Conservation (phyloP, 208 protist species). For the Trypanosoma congolense region DNA sequence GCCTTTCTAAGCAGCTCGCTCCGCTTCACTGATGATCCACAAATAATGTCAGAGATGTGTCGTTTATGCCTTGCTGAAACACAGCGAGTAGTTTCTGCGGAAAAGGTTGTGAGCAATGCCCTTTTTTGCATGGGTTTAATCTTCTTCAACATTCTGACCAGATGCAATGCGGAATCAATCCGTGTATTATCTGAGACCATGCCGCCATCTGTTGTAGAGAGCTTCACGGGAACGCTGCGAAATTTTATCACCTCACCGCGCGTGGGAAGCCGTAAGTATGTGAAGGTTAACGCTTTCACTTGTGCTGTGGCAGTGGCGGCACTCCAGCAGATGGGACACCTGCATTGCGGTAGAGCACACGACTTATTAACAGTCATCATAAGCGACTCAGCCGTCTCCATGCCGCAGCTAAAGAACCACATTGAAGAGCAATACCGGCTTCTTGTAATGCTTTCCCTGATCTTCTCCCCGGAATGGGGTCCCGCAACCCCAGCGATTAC, state of each 20-base stretch:
- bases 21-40: slow-evolving; percentile 3
- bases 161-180: background rate
- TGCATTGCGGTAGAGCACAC: background rate
- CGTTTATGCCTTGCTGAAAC: slow-evolving; percentile 10
- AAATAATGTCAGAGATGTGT: slow-evolving; percentile 5
- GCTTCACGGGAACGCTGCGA: background rate
- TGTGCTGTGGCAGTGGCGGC: slow-evolving; percentile 11
- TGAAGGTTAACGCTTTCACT: slow-evolving; percentile 20
- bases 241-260: background rate
- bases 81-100: background rate
- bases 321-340: slow-evolving; percentile 3
- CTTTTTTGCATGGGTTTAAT: slow-evolving; percentile 16
- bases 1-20: slow-evolving; percentile 24
- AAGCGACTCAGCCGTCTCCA: slow-evolving; percentile 1
- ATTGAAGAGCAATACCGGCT: slow-evolving; percentile 8
- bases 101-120: slow-evolving; percentile 16
- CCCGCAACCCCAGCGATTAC: background rate
- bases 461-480: background rate
- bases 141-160: slow-evolving; percentile 9
- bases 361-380: background rate
- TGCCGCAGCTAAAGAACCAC: slow-evolving; percentile 4
- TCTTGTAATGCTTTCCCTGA: background rate
- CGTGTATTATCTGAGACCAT: slow-evolving; percentile 1
- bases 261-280: background rate
- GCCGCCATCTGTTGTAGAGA: background rate